A percentile compares a stretch with the other conserved stretches of the same genome.
Evolutionary conservation across 257 asterid species (phyloP).

Genomic region (Paulownia fortunei): DNA sequence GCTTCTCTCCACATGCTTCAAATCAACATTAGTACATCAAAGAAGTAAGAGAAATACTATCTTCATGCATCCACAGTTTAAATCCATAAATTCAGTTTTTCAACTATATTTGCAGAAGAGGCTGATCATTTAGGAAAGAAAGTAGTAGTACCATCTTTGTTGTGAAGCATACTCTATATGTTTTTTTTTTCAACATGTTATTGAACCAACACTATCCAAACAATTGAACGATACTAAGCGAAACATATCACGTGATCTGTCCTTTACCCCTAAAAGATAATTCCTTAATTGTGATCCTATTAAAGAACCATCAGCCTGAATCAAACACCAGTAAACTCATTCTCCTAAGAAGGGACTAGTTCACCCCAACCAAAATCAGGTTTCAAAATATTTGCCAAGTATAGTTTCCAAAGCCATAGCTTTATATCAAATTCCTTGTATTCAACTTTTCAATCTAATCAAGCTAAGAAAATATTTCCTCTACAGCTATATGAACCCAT

Average conservation of each 20-base stretch:
- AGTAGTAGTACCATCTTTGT: neutral
- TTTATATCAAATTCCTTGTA: neutral
- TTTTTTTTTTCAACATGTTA: neutral
- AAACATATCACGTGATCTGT: neutral
- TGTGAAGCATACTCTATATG: neutral
- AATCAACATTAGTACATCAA: neutral
- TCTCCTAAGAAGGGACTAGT: neutral
- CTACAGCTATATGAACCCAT: neutral
- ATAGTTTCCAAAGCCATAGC: neutral
- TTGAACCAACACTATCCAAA: neutral
- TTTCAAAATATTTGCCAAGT: neutral
- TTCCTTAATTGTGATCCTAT: neutral
- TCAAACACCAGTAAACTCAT: neutral
- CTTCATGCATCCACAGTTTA: neutral
- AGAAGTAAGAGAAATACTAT: neutral
- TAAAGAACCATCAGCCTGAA: neutral
- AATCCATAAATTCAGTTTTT: neutral
- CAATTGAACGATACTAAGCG: neutral
- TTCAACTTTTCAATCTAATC: conserved; percentile 1
- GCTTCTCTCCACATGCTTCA: too few relatives aligned
- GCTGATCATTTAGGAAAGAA: neutral
- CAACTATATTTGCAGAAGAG: neutral
- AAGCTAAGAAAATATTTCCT: neutral
- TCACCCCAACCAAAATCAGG: neutral
- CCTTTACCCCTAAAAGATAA: neutral